Evolutionary conservation across 1,284 basidiomycete genomes (phyloP).

Genomic region (Bothia castanella): DNA sequence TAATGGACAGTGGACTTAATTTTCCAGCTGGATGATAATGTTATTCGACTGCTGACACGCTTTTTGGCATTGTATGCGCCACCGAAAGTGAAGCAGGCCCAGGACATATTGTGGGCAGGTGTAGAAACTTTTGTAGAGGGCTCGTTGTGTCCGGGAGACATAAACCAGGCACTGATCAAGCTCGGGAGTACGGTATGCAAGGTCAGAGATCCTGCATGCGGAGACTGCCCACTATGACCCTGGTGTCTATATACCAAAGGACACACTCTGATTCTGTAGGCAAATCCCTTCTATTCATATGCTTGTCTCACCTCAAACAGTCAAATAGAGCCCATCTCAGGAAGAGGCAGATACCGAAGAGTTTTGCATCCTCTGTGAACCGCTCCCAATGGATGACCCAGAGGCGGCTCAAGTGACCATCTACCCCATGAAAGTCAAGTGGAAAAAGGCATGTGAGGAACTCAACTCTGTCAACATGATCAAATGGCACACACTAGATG

Average conservation of each 20-base stretch:
- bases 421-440: conserved; percentile 85
- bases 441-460: conserved; percentile 84
- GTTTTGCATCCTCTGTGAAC: conserved; percentile 68
- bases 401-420: conserved; percentile 54
- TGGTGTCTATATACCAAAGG: no score
- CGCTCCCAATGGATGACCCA: no score
- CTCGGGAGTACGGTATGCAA: conserved; percentile 90
- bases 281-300: no score
- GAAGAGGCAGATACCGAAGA: conserved; percentile 65
- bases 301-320: no score
- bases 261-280: no score
- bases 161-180: conserved; percentile 87
- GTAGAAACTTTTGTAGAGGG: conserved; percentile 65
- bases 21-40: conserved; percentile 84
- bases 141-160: conserved; percentile 64
- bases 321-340: conserved; percentile 12
- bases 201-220: conserved; percentile 73
- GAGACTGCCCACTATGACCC: conserved; percentile 61
- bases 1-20: not conserved
- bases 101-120: conserved; percentile 79
- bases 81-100: conserved; percentile 73
- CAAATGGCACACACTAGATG: conserved; percentile 58
- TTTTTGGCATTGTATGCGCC: conserved; percentile 78
- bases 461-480: conserved; percentile 82
- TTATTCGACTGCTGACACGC: conserved; percentile 78